Evolutionary conservation across 1,139 yeast species (phyloP).

Genomic region (Taphrina communis): DNA sequence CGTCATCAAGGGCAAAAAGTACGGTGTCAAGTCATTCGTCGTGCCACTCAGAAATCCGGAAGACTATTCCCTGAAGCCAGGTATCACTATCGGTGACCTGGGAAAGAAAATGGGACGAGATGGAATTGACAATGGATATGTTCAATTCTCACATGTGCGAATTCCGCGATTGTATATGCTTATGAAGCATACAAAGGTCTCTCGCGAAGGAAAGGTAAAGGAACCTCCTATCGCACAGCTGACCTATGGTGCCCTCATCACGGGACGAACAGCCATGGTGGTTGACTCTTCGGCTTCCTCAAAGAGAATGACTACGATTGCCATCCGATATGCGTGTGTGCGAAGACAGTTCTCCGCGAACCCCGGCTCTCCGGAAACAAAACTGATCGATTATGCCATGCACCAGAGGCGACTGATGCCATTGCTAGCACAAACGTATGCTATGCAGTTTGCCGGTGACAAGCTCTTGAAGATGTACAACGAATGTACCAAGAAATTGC

Average conservation of each 20-base stretch:
- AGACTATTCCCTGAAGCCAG: conserved; percentile 71
- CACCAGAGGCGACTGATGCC: conserved; percentile 41
- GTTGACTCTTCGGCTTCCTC: conserved; percentile 80
- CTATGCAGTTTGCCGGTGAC: conserved; percentile 74
- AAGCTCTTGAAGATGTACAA: conserved; percentile 65
- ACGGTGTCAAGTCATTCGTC: conserved; percentile 89
- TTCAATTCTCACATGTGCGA: conserved; percentile 75
- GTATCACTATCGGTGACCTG: conserved; percentile 84
- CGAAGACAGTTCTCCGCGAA: conserved; percentile 71
- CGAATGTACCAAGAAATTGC: conserved; percentile 62
- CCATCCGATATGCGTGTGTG: conserved; percentile 85
- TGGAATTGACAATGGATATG: conserved; percentile 93
- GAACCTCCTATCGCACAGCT: conserved; percentile 81
- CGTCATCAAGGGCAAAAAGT: conserved; percentile 86
- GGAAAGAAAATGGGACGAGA: conserved; percentile 64
- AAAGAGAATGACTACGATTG: conserved; percentile 80
- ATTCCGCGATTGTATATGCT: conserved; percentile 85
- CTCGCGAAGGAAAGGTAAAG: conserved; percentile 68
- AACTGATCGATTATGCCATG: conserved; percentile 36
- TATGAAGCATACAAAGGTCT: conserved; percentile 77
- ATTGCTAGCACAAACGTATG: conserved; percentile 61
- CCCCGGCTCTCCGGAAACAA: conserved; percentile 30
- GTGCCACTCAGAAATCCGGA: conserved; percentile 81
- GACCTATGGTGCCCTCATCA: conserved; percentile 82
- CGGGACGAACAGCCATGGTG: conserved; percentile 90